These are phyloP conservation scores for Nitzschia putrida DNA, from an alignment of 108 stramenopile genomes.

Conservation along the genomic window DNA sequence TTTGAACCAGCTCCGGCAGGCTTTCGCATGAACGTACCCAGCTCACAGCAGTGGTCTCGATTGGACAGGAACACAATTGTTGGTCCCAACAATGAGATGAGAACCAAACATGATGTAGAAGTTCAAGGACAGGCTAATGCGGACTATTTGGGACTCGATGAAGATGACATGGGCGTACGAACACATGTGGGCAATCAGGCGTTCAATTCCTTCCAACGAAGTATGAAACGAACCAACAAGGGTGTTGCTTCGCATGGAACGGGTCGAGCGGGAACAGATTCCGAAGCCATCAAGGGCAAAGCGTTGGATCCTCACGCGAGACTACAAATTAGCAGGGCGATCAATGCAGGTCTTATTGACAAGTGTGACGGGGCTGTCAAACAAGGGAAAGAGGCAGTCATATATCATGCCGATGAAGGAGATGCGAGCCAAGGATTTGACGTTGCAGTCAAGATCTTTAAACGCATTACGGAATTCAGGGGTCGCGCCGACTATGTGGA, in stretches of 20 bases:
- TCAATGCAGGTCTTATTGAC: constrained; percentile 69
- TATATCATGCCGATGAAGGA: constrained; percentile 73
- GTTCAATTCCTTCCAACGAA: constrained; percentile 62
- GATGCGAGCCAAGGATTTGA: constrained; percentile 58
- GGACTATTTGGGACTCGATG: constrained; percentile 39
- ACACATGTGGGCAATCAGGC: constrained; percentile 49
- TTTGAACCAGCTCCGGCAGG: constrained; percentile 24
- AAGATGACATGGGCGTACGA: constrained; percentile 17
- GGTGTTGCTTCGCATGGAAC: constrained; percentile 73
- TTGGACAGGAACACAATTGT: constrained; percentile 53
- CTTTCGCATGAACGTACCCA: constrained; percentile 60
- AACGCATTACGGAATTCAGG: constrained; percentile 74
- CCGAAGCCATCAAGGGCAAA: constrained; percentile 61
- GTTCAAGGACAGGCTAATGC: constrained; percentile 63
- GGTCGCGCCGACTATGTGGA: constrained; percentile 68
- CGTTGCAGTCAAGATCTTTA: constrained; percentile 86
- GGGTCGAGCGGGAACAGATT: constrained; percentile 68
- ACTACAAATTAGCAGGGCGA: constrained; percentile 63
- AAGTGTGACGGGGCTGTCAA: constrained; percentile 74
- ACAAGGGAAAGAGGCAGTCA: constrained; percentile 82
- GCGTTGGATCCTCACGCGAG: constrained; percentile 70
- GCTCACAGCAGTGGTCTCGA: constrained; percentile 45
- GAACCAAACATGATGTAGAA: constrained; percentile 76
- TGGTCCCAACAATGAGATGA: constrained; percentile 71
- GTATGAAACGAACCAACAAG: constrained; percentile 54